Evolutionary conservation across 2,329 filamentous ascomycete species (phyloP).

Genomic region (Diaporthe velutina): DNA sequence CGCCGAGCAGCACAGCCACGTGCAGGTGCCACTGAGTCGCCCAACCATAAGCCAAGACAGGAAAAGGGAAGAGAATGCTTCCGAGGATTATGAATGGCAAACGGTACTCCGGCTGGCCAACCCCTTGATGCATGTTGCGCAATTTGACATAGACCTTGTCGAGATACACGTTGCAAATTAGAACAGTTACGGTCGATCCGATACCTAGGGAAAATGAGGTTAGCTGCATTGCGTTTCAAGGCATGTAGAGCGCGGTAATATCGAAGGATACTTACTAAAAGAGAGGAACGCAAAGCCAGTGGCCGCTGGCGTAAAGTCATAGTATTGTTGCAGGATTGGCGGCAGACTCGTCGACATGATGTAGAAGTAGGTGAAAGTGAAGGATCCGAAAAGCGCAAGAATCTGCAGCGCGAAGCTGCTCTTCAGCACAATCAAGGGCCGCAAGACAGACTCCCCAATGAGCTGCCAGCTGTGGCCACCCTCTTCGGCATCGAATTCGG

Average conservation of each 20-base stretch:
- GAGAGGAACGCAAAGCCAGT: slow-evolving; percentile 66
- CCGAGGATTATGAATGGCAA: slow-evolving; percentile 65
- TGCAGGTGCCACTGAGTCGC: slow-evolving; percentile 57
- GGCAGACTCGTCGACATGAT: slow-evolving; percentile 67
- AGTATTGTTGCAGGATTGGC: slow-evolving; percentile 61
- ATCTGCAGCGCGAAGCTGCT: slow-evolving; percentile 66
- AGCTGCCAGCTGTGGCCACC: slow-evolving; percentile 45
- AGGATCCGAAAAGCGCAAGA: slow-evolving; percentile 59
- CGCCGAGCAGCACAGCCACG: slow-evolving; percentile 56
- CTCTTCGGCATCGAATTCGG: slow-evolving; percentile 48
- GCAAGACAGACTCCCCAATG: slow-evolving; percentile 56
- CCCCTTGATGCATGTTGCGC: slow-evolving; percentile 53
- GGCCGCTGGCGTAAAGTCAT: slow-evolving; percentile 62
- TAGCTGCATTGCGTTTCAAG: neutral
- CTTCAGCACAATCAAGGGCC: slow-evolving; percentile 61
- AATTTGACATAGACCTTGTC: slow-evolving; percentile 67
- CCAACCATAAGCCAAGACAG: slow-evolving; percentile 65
- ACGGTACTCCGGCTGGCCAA: slow-evolving; percentile 65
- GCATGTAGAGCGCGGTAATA: too few relatives aligned
- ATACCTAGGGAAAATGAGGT: slow-evolving; percentile 52
- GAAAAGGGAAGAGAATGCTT: slow-evolving; percentile 58
- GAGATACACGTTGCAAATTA: slow-evolving; percentile 63
- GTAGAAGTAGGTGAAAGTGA: slow-evolving; percentile 66
- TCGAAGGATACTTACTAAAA: slow-evolving; percentile 57
- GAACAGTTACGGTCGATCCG: slow-evolving; percentile 61